Evolutionary conservation across 108 stramenopile genomes (phyloP).

Genomic region (Cyclotella atomus): DNA sequence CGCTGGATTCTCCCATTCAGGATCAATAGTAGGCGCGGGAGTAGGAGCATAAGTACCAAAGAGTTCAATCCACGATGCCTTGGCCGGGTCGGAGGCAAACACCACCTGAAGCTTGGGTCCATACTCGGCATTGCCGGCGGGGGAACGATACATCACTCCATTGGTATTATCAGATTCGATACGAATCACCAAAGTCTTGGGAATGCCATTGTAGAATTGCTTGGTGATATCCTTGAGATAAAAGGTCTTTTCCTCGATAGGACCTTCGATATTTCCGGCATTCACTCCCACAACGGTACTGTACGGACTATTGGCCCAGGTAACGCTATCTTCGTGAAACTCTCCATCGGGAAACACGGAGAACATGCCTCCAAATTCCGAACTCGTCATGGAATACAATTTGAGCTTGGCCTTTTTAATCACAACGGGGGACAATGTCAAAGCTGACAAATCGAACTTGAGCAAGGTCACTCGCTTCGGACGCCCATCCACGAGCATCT

Average conservation of each 20-base stretch:
- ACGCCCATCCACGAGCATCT: conserved; percentile 27
- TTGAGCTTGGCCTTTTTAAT: conserved; percentile 12
- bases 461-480: conserved; percentile 21
- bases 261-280: not conserved
- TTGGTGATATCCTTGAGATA: conserved; percentile 4
- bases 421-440: conserved; percentile 4
- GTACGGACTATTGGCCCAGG: conserved; percentile 9
- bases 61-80: conserved; percentile 6
- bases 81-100: conserved; percentile 32
- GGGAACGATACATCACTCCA: conserved; percentile 38
- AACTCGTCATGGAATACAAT: conserved; percentile 28
- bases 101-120: conserved; percentile 20
- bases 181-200: conserved; percentile 12
- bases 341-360: conserved; percentile 11
- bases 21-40: conserved; percentile 16
- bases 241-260: conserved; percentile 3
- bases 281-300: not conserved
- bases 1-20: conserved; percentile 25
- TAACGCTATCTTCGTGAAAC: not conserved
- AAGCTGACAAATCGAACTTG: conserved; percentile 25
- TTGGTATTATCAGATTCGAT: conserved; percentile 20
- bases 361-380: not conserved
- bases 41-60: conserved; percentile 38
- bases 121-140: conserved; percentile 13
- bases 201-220: conserved; percentile 7